Evolutionary conservation across 768 basidiomycete species (phyloP).

Genomic region (Leccinum uliginosum): DNA sequence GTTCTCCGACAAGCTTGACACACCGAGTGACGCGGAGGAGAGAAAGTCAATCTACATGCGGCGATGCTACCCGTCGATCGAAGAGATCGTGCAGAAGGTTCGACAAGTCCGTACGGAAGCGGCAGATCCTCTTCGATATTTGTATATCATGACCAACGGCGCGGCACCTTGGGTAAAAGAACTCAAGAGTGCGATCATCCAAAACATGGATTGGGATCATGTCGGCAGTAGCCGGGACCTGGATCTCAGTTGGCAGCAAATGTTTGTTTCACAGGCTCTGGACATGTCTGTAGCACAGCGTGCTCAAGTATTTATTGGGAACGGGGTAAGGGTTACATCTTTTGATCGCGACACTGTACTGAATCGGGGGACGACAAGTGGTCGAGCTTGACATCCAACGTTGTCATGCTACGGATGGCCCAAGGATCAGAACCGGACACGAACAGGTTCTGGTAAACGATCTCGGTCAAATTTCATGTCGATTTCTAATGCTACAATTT

Average conservation of each 20-base stretch:
- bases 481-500: not conserved
- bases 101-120: conserved; percentile 28
- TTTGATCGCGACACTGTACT: not conserved
- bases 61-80: conserved; percentile 43
- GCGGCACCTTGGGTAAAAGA: conserved; percentile 37
- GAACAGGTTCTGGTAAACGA: conserved; percentile 36
- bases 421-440: conserved; percentile 24
- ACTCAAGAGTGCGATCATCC: conserved; percentile 34
- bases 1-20: conserved; percentile 35
- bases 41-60: conserved; percentile 25
- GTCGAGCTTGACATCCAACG: conserved; percentile 41
- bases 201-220: conserved; percentile 34
- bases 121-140: conserved; percentile 25
- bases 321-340: conserved; percentile 39
- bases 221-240: conserved; percentile 44
- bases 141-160: conserved; percentile 51
- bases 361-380: conserved; percentile 26
- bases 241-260: conserved; percentile 38
- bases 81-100: conserved; percentile 40
- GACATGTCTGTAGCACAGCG: conserved; percentile 49
- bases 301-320: conserved; percentile 50
- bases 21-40: conserved; percentile 25
- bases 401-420: conserved; percentile 35
- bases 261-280: conserved; percentile 40
- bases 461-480: not conserved